Conservation (phyloP, 2,329 filamentous ascomycete species). For the Westerdykella sp. region DNA sequence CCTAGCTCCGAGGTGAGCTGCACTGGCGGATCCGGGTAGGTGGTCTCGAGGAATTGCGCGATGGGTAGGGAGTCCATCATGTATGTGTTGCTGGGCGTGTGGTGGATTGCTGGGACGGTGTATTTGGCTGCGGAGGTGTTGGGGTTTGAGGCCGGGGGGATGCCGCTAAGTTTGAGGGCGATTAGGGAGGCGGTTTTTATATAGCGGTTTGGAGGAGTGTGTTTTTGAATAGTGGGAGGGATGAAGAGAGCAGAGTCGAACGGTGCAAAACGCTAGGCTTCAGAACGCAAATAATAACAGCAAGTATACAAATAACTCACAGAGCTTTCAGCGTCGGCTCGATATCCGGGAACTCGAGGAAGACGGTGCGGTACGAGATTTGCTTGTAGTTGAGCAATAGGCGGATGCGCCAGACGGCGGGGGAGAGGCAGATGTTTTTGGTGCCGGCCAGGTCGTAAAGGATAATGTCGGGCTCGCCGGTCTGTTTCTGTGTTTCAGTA, state of each 20-base stretch:
- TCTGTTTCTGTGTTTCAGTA: conserved; percentile 3
- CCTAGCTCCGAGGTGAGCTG: conserved; percentile 35
- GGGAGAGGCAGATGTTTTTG: conserved; percentile 40
- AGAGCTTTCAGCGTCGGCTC: conserved; percentile 38
- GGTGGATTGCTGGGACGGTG: conserved; percentile 41
- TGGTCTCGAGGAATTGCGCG: conserved; percentile 38
- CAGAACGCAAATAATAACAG: conserved; percentile 1
- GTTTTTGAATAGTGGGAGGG: too few relatives aligned
- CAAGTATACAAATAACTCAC: conserved; percentile 20
- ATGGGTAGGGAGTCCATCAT: conserved; percentile 40
- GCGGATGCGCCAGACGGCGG: conserved; percentile 40
- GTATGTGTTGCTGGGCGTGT: conserved; percentile 36
- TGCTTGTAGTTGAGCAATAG: conserved; percentile 43
- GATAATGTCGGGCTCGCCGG: conserved; percentile 31
- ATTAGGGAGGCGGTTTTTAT: conserved; percentile 3
- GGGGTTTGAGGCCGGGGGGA: conserved; percentile 14
- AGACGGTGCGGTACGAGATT: conserved; percentile 38
- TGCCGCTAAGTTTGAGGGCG: conserved; percentile 14
- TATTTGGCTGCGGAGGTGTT: conserved; percentile 27
- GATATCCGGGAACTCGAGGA: conserved; percentile 42
- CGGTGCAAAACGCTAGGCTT: too few relatives aligned
- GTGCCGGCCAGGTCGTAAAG: conserved; percentile 40
- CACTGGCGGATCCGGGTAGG: conserved; percentile 35
- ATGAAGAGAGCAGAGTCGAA: too few relatives aligned
- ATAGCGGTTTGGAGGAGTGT: background rate